Base-by-base conservation (phyloP, 192 early-diverging fungal genomes). In the Radiomyces spectabilis region DNA sequence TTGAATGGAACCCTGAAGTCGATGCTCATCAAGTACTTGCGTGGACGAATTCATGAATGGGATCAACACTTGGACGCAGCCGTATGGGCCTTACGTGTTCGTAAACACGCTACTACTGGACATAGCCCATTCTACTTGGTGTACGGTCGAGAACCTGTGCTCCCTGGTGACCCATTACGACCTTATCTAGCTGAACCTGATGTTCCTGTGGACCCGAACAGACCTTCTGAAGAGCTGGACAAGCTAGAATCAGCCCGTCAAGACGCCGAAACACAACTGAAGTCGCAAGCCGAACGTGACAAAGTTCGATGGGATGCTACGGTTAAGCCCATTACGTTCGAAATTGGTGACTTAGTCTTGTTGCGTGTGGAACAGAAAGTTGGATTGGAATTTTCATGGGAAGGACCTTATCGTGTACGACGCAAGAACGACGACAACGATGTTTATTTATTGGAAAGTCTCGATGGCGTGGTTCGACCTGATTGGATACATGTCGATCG, bases 341-440 rank as follows among this genome's bases (percentile, higher is more conserved):
- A 52, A 5, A 2, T 38, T 52, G 51, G 51, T 32, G 31, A 52
- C 15, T 16, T 34, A 4, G 51, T 52, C 2, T 35, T 30, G 5
- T 7, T 52, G 35, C 51, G 34, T 22, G 6, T 18, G 5, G 51
- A 52, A 38, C 15, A 19, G 13, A 52, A 40, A 19, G 4, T 24
- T 40, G 51, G 51, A 8, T 40, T 52, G 34, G 51, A 52, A 38
- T 25, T 25, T 24, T 15, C 34, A 4, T 52, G 51, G 51, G 22
- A 34, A 38, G 51, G 51, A 2, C 51, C 51, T 1, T 37, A 38
- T 38, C 31, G 29, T 4, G 18, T 52, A 7, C 1, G 9, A 3
- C 7, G 22, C 15, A 26, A 18, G 1, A 52, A 52, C 51, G 8
- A 37, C 2, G 51, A 52, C 3, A 52, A 4, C 1, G 31, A 52